A percentile compares a stretch with the other conserved stretches of the same genome.
These are phyloP conservation scores for Aspergillus panamensis DNA, from an alignment of 495 filamentous ascomycete genomes.

Conservation along the genomic window DNA sequence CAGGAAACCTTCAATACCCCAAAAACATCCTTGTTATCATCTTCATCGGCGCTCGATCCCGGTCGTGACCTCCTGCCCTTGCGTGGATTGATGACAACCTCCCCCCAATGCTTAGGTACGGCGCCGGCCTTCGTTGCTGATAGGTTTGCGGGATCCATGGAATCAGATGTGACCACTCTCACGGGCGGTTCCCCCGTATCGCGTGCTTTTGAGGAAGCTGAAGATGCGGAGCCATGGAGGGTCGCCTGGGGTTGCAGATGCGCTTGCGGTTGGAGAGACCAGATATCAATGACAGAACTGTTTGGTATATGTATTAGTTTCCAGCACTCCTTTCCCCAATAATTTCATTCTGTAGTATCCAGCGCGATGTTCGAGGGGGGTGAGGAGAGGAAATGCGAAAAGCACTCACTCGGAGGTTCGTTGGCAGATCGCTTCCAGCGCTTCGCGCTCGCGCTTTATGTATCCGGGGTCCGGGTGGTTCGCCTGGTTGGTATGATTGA, in stretches of 20 bases:
- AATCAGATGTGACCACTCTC: constrained; percentile 22
- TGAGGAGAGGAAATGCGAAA: background rate
- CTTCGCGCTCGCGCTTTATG: constrained; percentile 49
- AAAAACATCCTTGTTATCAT: constrained; percentile 39
- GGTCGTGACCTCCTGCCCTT: constrained; percentile 36
- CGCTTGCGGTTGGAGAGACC: constrained; percentile 48
- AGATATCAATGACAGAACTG: constrained; percentile 50
- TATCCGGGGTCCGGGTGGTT: constrained; percentile 49
- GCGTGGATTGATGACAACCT: constrained; percentile 44
- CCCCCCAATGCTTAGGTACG: constrained; percentile 47
- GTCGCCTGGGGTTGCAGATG: constrained; percentile 47
- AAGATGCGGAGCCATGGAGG: constrained; percentile 34
- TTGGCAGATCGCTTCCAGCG: constrained; percentile 52
- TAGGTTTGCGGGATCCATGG: constrained; percentile 3
- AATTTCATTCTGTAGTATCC: too few species aligned
- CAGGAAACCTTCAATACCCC: constrained; percentile 43
- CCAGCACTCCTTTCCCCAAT: background rate
- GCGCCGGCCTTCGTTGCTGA: constrained; percentile 24
- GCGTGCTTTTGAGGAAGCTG: constrained; percentile 28
- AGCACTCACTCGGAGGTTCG: constrained; percentile 48
- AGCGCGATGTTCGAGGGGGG: background rate
- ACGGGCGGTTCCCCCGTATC: constrained; percentile 22
- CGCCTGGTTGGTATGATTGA: constrained; percentile 36
- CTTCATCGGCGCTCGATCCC: constrained; percentile 25
- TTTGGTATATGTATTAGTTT: constrained; percentile 1